Base-by-base conservation (phyloP, 495 filamentous ascomycete species). In the Daldinia grandis region DNA sequence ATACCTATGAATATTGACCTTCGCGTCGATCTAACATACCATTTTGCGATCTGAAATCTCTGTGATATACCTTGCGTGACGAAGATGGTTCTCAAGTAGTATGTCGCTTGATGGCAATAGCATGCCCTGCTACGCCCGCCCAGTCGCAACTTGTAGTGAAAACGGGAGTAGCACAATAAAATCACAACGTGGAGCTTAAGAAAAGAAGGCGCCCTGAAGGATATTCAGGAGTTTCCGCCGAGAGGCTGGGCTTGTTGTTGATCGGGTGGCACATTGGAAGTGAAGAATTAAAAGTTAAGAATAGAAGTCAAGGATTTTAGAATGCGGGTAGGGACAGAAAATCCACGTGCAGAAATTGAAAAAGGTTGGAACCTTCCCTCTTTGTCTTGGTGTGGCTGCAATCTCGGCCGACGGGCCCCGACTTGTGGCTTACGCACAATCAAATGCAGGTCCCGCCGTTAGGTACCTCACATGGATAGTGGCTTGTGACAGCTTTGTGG, bases 21-120 rank as follows among this genome's bases (percentile, higher is more conserved):
- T 24, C n/a, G 40, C n/a, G 27, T 7, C 1, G 1, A 33, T 8
- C 7, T 21, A 38, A n/a, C 71, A n/a, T 70, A 74, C 71, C 71
- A 74, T 74, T 38, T 63, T 74, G 66, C 71, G 61, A 58, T 53
- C 56, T 44, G 66, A n/a, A 8, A 60, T 27, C 14, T 70, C 66
- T 3, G 54, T 50, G 17, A 59, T 49, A 49, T 63, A 61, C n/a
- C 56, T 62, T 62, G 51, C 40, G 51, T 58, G 51, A 15, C 51
- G 66, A 61, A 58, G 58, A 55, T 58, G 37, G 15, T 54, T 28
- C 42, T 69, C 62, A 24, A 69, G 42, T 17, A 31, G 17, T 17
- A 31, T n/a, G 28, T 62, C 37, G 30, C 42, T 69, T 62, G 49
- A 58, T 55, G 64, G 53, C 38, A 44, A 47, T 47, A 19, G 64